Evolutionary conservation across 768 basidiomycete species (phyloP).

Genomic region (Cyclocybe cylindracea): DNA sequence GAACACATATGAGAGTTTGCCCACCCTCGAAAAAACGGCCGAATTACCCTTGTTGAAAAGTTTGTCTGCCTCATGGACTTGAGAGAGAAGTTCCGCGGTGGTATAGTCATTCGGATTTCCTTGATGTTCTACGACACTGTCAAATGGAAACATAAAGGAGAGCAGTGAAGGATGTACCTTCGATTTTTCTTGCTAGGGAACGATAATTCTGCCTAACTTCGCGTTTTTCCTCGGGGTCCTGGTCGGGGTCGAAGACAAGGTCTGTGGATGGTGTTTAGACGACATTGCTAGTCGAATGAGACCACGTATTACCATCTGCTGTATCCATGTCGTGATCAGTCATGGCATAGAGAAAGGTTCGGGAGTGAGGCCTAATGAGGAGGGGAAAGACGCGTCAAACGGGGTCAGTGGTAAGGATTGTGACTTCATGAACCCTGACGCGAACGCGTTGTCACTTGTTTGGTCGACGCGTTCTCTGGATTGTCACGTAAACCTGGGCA

Average conservation of each 20-base stretch:
- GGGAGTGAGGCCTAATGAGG: neutral
- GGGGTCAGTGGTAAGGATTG: neutral
- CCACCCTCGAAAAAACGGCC: neutral
- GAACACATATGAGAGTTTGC: neutral
- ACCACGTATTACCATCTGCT: slow-evolving; percentile 11
- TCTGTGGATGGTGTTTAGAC: slow-evolving; percentile 18
- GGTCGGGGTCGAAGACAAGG: slow-evolving; percentile 78
- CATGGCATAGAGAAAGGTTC: slow-evolving; percentile 17
- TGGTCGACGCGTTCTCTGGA: slow-evolving; percentile 23
- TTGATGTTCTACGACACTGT: slow-evolving; percentile 39
- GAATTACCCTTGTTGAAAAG: slow-evolving; percentile 64
- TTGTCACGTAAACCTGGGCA: neutral
- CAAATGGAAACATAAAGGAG: neutral
- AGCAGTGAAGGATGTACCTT: slow-evolving; percentile 43
- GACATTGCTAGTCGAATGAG: neutral
- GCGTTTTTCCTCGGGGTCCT: slow-evolving; percentile 80
- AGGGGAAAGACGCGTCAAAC: neutral
- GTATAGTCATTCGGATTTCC: slow-evolving; percentile 56
- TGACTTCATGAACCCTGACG: slow-evolving; percentile 7
- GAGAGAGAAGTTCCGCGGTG: slow-evolving; percentile 54
- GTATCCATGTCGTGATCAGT: slow-evolving; percentile 30
- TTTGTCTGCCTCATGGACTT: slow-evolving; percentile 57
- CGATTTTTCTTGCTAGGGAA: slow-evolving; percentile 57
- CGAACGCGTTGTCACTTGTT: slow-evolving; percentile 39
- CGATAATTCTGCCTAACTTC: slow-evolving; percentile 75